Evolutionary conservation across 495 filamentous ascomycete genomes (phyloP).

Genomic region (Jackrogersella minutella): DNA sequence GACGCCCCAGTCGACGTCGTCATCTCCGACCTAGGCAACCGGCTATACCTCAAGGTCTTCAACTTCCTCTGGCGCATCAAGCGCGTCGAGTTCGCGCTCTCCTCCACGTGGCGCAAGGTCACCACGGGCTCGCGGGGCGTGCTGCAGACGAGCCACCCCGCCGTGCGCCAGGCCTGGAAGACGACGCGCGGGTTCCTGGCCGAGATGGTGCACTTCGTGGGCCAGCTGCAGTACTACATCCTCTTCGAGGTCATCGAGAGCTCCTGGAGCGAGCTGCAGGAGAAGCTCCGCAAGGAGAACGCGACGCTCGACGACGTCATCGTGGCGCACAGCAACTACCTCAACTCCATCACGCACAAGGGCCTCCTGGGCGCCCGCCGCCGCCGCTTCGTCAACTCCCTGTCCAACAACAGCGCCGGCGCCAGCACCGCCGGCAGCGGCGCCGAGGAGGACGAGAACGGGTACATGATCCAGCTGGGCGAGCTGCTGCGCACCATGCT

Average conservation of each 20-base stretch:
- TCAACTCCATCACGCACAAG: conserved; percentile 94
- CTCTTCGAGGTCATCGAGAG: conserved; percentile 98
- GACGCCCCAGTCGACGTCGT: conserved; percentile 97
- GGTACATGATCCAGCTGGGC: conserved; percentile 89
- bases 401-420: conserved; percentile 45
- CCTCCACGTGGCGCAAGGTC: conserved; percentile 90
- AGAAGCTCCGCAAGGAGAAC: conserved; percentile 77
- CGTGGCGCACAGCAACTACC: conserved; percentile 86
- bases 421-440: conserved; percentile 43
- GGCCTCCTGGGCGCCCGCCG: conserved; percentile 81
- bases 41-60: conserved; percentile 98
- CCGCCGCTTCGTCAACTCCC: conserved; percentile 39
- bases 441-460: conserved; percentile 68
- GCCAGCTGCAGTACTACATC: conserved; percentile 98
- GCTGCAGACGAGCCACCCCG: conserved; percentile 79
- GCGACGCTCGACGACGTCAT: conserved; percentile 96
- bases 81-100: conserved; percentile 92
- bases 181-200: conserved; percentile 83
- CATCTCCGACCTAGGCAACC: conserved; percentile 91
- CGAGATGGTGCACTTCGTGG: conserved; percentile 98
- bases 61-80: conserved; percentile 99
- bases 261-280: conserved; percentile 87
- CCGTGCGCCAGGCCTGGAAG: conserved; percentile 87
- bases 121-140: conserved; percentile 96
- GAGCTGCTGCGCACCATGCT: conserved; percentile 96